Evolutionary conservation across 257 asterid genomes (phyloP), one percentile per base, ranked within the genome.

Genomic region (Jacaranda copaia): DNA sequence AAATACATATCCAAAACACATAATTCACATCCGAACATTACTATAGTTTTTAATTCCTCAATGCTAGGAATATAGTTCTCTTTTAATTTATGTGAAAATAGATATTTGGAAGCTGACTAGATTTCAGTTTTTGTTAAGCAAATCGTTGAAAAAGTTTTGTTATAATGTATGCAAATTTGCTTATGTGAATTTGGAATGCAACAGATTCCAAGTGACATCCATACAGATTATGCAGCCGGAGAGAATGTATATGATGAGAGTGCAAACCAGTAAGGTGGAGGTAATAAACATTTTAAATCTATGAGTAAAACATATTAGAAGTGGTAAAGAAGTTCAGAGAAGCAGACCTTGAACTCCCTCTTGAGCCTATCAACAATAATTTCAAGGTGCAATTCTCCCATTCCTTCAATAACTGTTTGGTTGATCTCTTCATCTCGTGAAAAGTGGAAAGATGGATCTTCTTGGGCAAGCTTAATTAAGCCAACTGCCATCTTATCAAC

Each of bases 321-420:
- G 64, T 57, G 62, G 49, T 61, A 76, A 55, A 77, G 42, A 57
- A 74, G 75, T 65, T 53, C 1, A 57, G 69, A 75, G 57, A 60
- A 68, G 32, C 86, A 59, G 59, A 95, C 98, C 96, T 96, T 96
- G 78, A 20, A 93, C 84, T 96, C 99, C 73, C 99, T 89, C 84
- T 93, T 96, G 83, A 96, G 97, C 82, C 99, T 84, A 81, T 96
- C 99, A 42, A 96, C 98, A 61, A 96, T 96, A 75, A 96, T 96
- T 79, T 96, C 98, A 19, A 96, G 97, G 82, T 96, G 97, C 84
- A 96, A 80, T 74, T 96, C 99, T 45, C 99, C 98, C 99, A 96
- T 93, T 78, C 99, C 99, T 87, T 96, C 98, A 49, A 96, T 96
- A 63, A 96, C 96, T 4, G 99, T 93, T 83, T 96, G 98, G 77